phyloP scores from a whole-genome alignment of 805 yeast species.

The Helenozyma rhizophorensis region DNA sequence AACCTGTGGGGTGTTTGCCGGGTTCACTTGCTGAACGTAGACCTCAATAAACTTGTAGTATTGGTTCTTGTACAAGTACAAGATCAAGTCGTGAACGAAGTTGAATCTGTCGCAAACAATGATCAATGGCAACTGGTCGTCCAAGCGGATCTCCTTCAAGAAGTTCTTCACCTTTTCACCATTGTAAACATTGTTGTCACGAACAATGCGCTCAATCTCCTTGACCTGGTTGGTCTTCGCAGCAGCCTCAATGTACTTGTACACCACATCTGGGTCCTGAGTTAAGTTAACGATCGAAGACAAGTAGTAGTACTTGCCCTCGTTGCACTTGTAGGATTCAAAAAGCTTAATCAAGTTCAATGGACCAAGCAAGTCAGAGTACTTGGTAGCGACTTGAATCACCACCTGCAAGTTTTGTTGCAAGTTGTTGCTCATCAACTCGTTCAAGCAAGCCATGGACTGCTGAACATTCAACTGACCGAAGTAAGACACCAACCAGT shows the following conservation, averaged over 20 bases:
- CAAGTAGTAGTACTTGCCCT: conserved; percentile 92
- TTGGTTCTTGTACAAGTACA: conserved; percentile 92
- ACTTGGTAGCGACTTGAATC: conserved; percentile 95
- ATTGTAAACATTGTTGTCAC: conserved; percentile 90
- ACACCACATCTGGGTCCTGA: conserved; percentile 91
- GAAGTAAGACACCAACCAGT: conserved; percentile 90
- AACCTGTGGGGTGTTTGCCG: conserved; percentile 93
- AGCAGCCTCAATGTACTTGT: conserved; percentile 94
- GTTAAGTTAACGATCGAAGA: conserved; percentile 90
- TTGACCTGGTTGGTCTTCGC: conserved; percentile 83
- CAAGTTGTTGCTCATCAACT: conserved; percentile 71
- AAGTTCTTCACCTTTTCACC: conserved; percentile 97
- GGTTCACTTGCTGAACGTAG: conserved; percentile 96
- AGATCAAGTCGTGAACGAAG: conserved; percentile 88
- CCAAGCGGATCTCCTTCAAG: conserved; percentile 87
- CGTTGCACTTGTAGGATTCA: conserved; percentile 88
- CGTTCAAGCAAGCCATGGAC: conserved; percentile 79
- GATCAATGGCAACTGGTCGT: conserved; percentile 93
- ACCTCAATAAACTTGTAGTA: conserved; percentile 96
- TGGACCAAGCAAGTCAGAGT: conserved; percentile 90
- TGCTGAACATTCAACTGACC: conserved; percentile 95
- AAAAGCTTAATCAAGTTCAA: conserved; percentile 79
- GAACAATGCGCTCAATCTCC: conserved; percentile 93
- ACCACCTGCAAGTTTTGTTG: conserved; percentile 89
- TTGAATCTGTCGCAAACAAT: conserved; percentile 92